phyloP scores from a whole-genome alignment of 2,329 filamentous ascomycete genomes.

The Xylaria sp. region DNA sequence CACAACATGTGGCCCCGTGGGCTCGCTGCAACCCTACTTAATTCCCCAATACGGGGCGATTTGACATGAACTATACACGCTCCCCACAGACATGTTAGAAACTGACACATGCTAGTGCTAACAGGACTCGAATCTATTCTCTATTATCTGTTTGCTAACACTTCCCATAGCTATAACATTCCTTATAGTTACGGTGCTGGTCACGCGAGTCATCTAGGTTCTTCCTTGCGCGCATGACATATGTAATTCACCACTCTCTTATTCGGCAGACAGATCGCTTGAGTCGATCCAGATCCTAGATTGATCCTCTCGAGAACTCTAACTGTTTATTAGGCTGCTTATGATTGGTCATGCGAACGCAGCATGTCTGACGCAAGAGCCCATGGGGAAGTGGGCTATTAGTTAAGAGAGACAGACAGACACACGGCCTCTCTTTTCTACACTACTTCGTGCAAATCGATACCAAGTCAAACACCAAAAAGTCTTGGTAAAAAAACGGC shows the following conservation, averaged over 20 bases:
- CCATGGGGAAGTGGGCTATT: neutral
- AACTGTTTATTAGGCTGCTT: neutral
- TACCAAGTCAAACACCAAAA: no score
- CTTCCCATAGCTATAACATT: neutral
- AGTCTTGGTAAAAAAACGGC: no score
- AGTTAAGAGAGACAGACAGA: no score
- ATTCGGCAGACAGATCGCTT: neutral
- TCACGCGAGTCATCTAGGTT: neutral
- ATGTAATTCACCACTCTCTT: neutral
- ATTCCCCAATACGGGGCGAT: neutral
- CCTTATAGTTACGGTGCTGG: neutral
- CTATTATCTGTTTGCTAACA: neutral
- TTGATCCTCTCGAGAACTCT: neutral
- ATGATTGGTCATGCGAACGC: neutral
- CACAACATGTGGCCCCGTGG: no score
- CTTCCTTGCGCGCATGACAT: neutral
- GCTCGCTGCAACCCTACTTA: no score
- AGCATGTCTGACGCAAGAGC: neutral
- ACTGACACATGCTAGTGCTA: neutral
- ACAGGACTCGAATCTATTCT: neutral
- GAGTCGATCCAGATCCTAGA: neutral
- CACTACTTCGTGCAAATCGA: no score
- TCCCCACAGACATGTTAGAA: neutral
- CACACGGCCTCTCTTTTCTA: no score
- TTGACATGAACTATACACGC: neutral